Evolutionary conservation across 2,329 filamentous ascomycete species (phyloP).

Genomic region (Clonostachys rhizophaga): DNA sequence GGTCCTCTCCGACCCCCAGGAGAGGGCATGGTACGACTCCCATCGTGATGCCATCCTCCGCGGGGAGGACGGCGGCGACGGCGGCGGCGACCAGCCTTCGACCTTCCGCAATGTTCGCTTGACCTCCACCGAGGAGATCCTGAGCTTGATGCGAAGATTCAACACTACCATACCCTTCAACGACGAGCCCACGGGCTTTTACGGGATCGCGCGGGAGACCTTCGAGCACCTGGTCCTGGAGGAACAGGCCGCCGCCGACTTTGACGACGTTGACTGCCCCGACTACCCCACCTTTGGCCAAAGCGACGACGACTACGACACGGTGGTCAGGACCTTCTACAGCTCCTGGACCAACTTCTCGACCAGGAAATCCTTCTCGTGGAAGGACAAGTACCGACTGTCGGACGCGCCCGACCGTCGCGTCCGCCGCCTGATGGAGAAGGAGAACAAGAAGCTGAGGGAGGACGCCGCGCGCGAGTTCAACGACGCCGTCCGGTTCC

Average conservation of each 20-base stretch:
- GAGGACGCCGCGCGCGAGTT: conserved; percentile 84
- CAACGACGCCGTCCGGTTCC: conserved; percentile 83
- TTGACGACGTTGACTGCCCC: conserved; percentile 53
- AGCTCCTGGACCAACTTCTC: conserved; percentile 73
- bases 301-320: conserved; percentile 71
- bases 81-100: conserved; percentile 40
- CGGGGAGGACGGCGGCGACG: conserved; percentile 47
- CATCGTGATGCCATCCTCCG: conserved; percentile 82
- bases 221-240: conserved; percentile 80
- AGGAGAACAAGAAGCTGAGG: conserved; percentile 82
- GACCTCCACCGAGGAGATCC: conserved; percentile 77
- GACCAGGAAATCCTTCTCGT: conserved; percentile 81
- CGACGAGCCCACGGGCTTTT: conserved; percentile 80
- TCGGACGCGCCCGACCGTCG: conserved; percentile 85
- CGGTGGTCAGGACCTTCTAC: conserved; percentile 78
- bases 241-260: conserved; percentile 70
- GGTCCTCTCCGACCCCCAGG: conserved; percentile 91
- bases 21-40: conserved; percentile 96
- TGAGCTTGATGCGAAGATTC: conserved; percentile 75
- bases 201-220: conserved; percentile 67
- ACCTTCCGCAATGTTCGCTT: conserved; percentile 66
- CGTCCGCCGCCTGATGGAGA: conserved; percentile 82
- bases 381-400: conserved; percentile 81
- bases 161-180: conserved; percentile 73
- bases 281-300: conserved; percentile 82